A percentile compares a stretch with the other conserved stretches of the same genome.
Evolutionary conservation across 1,139 yeast genomes (phyloP).

Genomic region (Groenewaldozyma sp.): DNA sequence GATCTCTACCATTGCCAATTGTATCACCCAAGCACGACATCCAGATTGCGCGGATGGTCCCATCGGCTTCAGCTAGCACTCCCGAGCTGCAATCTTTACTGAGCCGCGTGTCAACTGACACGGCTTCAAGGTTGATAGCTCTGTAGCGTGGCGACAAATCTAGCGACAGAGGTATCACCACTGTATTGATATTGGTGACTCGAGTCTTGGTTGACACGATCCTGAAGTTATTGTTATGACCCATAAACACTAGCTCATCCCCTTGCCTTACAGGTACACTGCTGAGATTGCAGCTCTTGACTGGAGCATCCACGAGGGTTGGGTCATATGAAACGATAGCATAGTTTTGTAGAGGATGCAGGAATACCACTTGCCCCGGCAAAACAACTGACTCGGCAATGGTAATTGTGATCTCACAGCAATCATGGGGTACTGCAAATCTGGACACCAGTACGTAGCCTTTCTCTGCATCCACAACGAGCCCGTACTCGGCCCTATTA

Average conservation of each 20-base stretch:
- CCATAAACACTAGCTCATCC: slow-evolving; percentile 65
- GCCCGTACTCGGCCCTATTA: slow-evolving; percentile 56
- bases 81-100: slow-evolving; percentile 77
- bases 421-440: slow-evolving; percentile 72
- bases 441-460: slow-evolving; percentile 80
- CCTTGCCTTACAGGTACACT: slow-evolving; percentile 57
- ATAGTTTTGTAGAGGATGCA: slow-evolving; percentile 84
- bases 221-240: slow-evolving; percentile 64
- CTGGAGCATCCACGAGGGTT: slow-evolving; percentile 49
- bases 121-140: slow-evolving; percentile 74
- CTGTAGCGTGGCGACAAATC: slow-evolving; percentile 61
- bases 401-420: slow-evolving; percentile 67
- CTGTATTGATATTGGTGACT: slow-evolving; percentile 66
- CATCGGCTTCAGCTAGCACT: slow-evolving; percentile 66
- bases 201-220: slow-evolving; percentile 67
- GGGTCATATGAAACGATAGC: slow-evolving; percentile 84
- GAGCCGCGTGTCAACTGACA: slow-evolving; percentile 63
- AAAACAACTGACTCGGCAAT: slow-evolving; percentile 81
- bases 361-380: slow-evolving; percentile 70
- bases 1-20: slow-evolving; percentile 43
- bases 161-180: slow-evolving; percentile 62
- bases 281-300: slow-evolving; percentile 56
- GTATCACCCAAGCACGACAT: slow-evolving; percentile 71
- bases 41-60: slow-evolving; percentile 79
- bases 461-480: slow-evolving; percentile 66